Evolutionary conservation across 2,329 filamentous ascomycete genomes (phyloP), one percentile per base, ranked within the genome.

Genomic region (Zymoseptoria pseudotritici): DNA sequence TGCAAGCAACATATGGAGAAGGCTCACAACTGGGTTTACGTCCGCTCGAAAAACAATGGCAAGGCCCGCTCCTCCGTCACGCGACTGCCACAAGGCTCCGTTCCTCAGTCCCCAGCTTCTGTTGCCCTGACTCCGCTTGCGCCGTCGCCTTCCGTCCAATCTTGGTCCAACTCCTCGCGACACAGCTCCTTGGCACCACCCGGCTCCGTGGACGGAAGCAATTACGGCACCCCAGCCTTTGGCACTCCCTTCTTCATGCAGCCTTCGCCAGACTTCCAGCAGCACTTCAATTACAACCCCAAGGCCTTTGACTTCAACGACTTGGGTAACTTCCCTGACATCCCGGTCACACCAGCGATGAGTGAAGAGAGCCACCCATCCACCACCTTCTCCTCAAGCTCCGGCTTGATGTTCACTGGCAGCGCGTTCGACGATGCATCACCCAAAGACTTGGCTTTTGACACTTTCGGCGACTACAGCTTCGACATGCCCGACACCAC

Each of bases 1-100:
- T 95, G 91, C 83, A 97, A 97, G 74, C 93, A 97, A 76, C 92
- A 97, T 77, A 97, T 97, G 92, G 93, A 97, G 79, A 97, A 97
- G 76, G 88, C 90, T 0, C 92, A 97, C 70, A 87, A 87, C 60
- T 96, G 90, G 88, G 81, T 82, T n/a, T 97, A 97, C 68, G 83
- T 92, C 58, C 89, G 93, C 65, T 93, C 91, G 61, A 97, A 97
- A 83, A 92, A 88, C 74, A 96, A 95, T 71, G 89, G 89, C 72
- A 90, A 88, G 77, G 85, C 82, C 57, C 78, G 78, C 24, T 76
- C 73, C 61, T 80, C 78, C 76, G 80, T 62, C 65, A 82, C 61
- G 74, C 82, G 66, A 80, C 85, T 63, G 22, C 86, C 86, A 42
- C 79, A 82, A 64, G 81, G 87, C 10, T 82, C 82, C 58, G 82